Conservation (phyloP, 2,329 filamentous ascomycete genomes). For the Colletotrichum theobromicola region DNA sequence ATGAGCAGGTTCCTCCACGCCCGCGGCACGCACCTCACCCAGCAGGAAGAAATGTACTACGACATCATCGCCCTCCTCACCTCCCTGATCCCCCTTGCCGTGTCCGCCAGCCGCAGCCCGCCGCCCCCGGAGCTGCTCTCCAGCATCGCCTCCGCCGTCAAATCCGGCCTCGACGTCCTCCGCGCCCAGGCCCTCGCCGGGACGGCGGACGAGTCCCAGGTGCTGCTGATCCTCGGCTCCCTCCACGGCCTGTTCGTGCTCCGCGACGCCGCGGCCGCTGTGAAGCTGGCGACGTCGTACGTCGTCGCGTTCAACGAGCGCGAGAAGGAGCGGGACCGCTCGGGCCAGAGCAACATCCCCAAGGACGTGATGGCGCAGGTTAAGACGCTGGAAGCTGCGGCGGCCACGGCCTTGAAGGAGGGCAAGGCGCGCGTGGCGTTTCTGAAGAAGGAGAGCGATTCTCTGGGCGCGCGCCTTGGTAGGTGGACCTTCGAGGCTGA, state of each 20-base stretch:
- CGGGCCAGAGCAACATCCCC: conserved; percentile 40
- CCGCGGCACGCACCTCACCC: conserved; percentile 38
- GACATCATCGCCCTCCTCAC: conserved; percentile 47
- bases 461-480: conserved; percentile 30
- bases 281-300: conserved; percentile 36
- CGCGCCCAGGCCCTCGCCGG: conserved; percentile 14
- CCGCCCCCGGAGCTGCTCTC: background rate
- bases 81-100: conserved; percentile 33
- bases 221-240: conserved; percentile 32
- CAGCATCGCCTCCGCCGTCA: conserved; percentile 21
- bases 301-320: conserved; percentile 40
- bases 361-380: conserved; percentile 40
- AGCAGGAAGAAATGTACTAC: conserved; percentile 49
- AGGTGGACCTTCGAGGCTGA: conserved; percentile 29
- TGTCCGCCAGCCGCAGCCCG: background rate
- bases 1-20: conserved; percentile 42
- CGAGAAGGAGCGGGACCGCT: conserved; percentile 43
- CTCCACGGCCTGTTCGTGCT: conserved; percentile 42
- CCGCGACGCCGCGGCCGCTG: conserved; percentile 41
- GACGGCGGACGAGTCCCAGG: background rate
- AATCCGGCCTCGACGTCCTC: conserved; percentile 30
- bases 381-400: conserved; percentile 36
- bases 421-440: conserved; percentile 33
- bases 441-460: conserved; percentile 33
- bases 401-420: conserved; percentile 35